Conservation (phyloP, 2,329 filamentous ascomycete genomes). For the Venturia oleaginea region DNA sequence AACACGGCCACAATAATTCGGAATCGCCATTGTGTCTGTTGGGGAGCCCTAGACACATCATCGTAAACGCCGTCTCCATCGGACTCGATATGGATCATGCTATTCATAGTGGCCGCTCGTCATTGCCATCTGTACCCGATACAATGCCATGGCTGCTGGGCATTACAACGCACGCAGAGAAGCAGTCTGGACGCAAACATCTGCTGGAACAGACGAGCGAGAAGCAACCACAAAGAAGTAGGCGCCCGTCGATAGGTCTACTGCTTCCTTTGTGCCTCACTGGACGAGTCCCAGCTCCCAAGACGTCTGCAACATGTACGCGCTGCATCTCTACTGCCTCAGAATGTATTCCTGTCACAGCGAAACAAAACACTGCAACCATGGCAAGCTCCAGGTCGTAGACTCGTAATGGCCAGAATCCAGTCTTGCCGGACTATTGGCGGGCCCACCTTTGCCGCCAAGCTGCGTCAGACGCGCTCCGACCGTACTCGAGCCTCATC, state of each 20-base stretch:
- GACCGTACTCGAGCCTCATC: slow-evolving; percentile 1
- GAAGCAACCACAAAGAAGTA: not conserved
- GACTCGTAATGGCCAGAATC: not conserved
- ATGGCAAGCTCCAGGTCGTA: not conserved
- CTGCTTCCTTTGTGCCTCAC: not conserved
- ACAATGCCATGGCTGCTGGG: not conserved
- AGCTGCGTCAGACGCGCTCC: not conserved
- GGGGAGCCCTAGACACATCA: not conserved
- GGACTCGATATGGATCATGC: not conserved
- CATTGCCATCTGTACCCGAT: not conserved
- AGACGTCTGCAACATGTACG: not conserved
- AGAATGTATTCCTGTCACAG: not conserved
- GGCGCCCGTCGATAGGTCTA: not conserved
- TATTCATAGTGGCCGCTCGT: not conserved
- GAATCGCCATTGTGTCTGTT: not conserved
- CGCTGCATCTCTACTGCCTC: not conserved
- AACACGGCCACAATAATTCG: not conserved
- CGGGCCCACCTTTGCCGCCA: not conserved
- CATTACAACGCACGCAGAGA: not conserved
- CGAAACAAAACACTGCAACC: not conserved
- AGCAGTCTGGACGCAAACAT: not conserved
- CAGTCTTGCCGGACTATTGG: not conserved
- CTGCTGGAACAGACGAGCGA: not conserved
- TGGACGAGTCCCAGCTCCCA: not conserved
- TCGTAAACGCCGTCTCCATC: not conserved